These are phyloP conservation scores for Candolleomyces eurysporus DNA, from an alignment of 768 basidiomycete species.

Conservation along the genomic window DNA sequence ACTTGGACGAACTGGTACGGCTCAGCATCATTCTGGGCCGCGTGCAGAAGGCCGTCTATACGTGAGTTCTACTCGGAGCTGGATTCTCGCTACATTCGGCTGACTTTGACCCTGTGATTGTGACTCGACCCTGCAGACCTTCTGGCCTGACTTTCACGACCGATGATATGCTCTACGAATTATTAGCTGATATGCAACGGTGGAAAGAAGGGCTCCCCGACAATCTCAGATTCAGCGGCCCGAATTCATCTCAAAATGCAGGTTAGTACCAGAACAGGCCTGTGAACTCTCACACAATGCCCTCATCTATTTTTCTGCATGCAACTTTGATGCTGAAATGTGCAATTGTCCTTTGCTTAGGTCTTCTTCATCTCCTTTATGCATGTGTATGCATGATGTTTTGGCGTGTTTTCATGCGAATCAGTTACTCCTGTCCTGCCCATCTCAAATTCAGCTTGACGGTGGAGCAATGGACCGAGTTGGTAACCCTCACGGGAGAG, in stretches of 20 bases:
- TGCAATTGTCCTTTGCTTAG: slow-evolving; percentile 33
- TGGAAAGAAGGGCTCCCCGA: slow-evolving; percentile 84
- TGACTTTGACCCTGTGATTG: not conserved
- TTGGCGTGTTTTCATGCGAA: slow-evolving; percentile 98
- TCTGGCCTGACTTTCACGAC: slow-evolving; percentile 84
- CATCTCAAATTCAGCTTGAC: slow-evolving; percentile 87
- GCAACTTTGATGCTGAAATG: slow-evolving; percentile 5
- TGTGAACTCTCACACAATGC: not conserved
- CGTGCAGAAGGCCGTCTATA: slow-evolving; percentile 92
- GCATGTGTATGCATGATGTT: slow-evolving; percentile 94
- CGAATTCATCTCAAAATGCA: slow-evolving; percentile 60
- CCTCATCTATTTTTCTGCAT: not conserved
- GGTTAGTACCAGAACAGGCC: slow-evolving; percentile 42
- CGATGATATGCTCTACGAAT: slow-evolving; percentile 69
- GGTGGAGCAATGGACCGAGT: slow-evolving; percentile 73
- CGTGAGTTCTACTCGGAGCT: slow-evolving; percentile 38
- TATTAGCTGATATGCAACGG: slow-evolving; percentile 63
- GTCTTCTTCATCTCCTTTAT: slow-evolving; percentile 85
- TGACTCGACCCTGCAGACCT: slow-evolving; percentile 46
- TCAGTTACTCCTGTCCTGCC: slow-evolving; percentile 87
- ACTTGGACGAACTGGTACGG: slow-evolving; percentile 89
- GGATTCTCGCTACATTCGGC: not conserved
- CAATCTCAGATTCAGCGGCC: slow-evolving; percentile 73
- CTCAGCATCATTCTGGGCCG: slow-evolving; percentile 89
- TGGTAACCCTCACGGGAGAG: slow-evolving; percentile 73